Evolutionary conservation across 169 alveolate species (phyloP).

Genomic region (Plasmodium chabaudi): DNA sequence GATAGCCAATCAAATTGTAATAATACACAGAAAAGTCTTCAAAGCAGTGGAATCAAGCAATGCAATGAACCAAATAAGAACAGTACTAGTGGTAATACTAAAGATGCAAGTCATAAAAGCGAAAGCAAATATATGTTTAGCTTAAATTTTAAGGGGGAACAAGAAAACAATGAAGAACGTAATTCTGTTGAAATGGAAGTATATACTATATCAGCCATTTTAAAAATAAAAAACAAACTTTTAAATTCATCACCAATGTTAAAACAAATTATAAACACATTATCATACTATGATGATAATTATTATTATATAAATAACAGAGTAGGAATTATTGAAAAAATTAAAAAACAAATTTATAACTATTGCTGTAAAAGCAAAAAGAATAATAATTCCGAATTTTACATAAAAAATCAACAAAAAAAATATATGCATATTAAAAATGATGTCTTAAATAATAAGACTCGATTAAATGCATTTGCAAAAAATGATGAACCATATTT

Average conservation of each 20-base stretch:
- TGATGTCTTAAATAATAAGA: background rate
- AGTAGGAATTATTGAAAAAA: slow-evolving; percentile 54
- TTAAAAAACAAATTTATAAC: slow-evolving; percentile 26
- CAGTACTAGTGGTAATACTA: background rate
- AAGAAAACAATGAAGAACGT: too few species aligned
- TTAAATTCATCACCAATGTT: slow-evolving; percentile 54
- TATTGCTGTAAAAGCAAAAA: background rate
- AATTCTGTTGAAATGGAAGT: slow-evolving; percentile 41
- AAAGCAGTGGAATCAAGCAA: background rate
- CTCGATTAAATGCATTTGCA: background rate
- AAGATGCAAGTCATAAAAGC: background rate
- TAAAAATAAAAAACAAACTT: slow-evolving; percentile 26
- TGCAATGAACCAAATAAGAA: background rate
- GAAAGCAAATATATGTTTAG: slow-evolving; percentile 13
- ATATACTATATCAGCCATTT: slow-evolving; percentile 53
- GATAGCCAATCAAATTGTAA: background rate
- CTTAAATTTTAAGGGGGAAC: too few species aligned
- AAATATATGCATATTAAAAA: background rate
- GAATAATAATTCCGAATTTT: background rate
- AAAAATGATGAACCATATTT: background rate
- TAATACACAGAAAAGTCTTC: background rate
- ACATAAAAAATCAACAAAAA: background rate
- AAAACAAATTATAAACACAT: slow-evolving; percentile 18
- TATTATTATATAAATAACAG: slow-evolving; percentile 49
- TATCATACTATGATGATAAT: slow-evolving; percentile 8